These are phyloP conservation scores for Scheffersomyces segobiensis DNA, from an alignment of 1,139 yeast genomes.

Conservation along the genomic window DNA sequence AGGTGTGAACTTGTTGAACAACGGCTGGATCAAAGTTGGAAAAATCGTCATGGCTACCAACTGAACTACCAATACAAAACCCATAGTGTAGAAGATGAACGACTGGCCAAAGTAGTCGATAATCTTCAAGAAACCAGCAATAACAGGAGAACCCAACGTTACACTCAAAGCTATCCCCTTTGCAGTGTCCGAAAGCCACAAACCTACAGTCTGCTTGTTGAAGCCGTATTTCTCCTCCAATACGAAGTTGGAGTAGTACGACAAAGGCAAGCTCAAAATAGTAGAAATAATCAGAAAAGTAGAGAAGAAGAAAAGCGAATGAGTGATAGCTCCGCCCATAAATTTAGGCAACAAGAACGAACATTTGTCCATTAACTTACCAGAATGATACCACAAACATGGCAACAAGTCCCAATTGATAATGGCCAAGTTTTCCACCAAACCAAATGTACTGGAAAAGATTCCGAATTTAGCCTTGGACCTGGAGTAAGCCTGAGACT, in stretches of 20 bases:
- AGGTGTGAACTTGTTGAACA: constrained; percentile 88
- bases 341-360: constrained; percentile 40
- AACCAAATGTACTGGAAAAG: constrained; percentile 50
- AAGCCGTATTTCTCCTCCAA: constrained; percentile 92
- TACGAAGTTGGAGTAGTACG: constrained; percentile 79
- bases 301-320: constrained; percentile 59
- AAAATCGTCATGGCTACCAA: constrained; percentile 68
- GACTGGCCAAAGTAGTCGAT: constrained; percentile 76
- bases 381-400: constrained; percentile 62
- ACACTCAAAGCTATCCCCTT: constrained; percentile 58
- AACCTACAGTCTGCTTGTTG: constrained; percentile 72
- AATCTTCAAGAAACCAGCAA: constrained; percentile 77
- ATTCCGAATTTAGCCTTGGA: constrained; percentile 79
- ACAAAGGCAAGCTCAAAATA: constrained; percentile 61
- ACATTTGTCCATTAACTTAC: constrained; percentile 33
- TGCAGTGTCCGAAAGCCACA: constrained; percentile 72
- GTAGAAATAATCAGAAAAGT: constrained; percentile 50
- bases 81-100: constrained; percentile 78
- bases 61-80: constrained; percentile 69
- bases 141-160: constrained; percentile 68
- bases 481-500: constrained; percentile 77
- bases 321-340: constrained; percentile 60
- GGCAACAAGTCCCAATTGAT: constrained; percentile 69
- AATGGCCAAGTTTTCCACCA: constrained; percentile 57
- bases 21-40: constrained; percentile 86